Evolutionary conservation across 345 rosid genomes (phyloP).

Genomic region (Eucalyptus globulus): DNA sequence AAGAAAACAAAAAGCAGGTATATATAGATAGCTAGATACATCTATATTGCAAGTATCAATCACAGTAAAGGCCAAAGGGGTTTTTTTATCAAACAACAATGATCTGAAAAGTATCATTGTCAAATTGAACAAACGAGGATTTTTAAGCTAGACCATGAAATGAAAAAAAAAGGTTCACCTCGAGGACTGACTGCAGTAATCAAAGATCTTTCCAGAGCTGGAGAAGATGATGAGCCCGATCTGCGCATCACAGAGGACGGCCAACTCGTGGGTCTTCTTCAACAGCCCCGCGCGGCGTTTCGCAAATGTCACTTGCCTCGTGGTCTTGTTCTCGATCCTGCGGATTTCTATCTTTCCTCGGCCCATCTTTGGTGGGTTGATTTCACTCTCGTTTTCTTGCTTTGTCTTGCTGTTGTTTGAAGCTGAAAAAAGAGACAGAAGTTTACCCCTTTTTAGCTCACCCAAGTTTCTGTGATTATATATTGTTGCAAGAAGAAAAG

Average conservation of each 20-base stretch:
- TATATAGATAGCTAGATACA: background rate
- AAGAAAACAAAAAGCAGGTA: background rate
- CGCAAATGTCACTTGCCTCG: constrained; percentile 31
- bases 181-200: constrained; percentile 15
- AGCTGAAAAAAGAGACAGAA: background rate
- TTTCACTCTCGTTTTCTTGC: background rate
- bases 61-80: background rate
- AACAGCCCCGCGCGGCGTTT: constrained; percentile 37
- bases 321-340: constrained; percentile 27
- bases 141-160: background rate
- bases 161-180: background rate
- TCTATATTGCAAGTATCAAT: background rate
- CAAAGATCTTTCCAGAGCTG: constrained; percentile 20
- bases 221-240: constrained; percentile 40
- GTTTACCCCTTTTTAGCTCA: background rate
- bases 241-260: constrained; percentile 38
- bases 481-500: background rate
- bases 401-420: background rate
- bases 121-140: background rate
- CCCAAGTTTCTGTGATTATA: background rate
- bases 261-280: constrained; percentile 33
- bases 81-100: background rate
- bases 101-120: background rate
- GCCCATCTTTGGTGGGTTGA: constrained; percentile 9
- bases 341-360: constrained; percentile 30